Evolutionary conservation across 2,329 filamentous ascomycete genomes (phyloP), one percentile per base, ranked within the genome.

Genomic region (Botrytis tulipae): DNA sequence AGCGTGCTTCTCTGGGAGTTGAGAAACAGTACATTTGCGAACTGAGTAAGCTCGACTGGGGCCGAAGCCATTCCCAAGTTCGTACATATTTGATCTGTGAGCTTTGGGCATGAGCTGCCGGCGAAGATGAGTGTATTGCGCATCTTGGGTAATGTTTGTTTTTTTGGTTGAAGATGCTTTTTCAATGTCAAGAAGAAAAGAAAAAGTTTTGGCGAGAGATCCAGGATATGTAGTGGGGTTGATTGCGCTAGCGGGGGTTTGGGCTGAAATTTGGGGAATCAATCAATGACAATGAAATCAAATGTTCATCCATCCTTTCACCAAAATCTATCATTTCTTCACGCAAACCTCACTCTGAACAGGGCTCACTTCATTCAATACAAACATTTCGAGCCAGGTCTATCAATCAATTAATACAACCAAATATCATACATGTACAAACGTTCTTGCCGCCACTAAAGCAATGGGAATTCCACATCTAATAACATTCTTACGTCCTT

Each of bases 51-150:
- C 84, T 91, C 89, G 78, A 89, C 88, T 75, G 87, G 84, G 76
- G 89, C 90, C 78, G 89, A 86, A 76, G 84, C 83, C 89, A 91
- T 91, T 79, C 89, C 89, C 82, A 92, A 83, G 79, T 90, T 91
- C 82, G 88, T 87, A 82, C 90, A 91, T 86, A 92, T 91, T 79
- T 91, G 88, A 74, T 83, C 84, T 29, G 89, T 89, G 80, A 92
- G 87, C 75, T 84, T 86, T 75, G 89, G 89, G 84, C 89, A 91
- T 71, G 89, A 91, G 75, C 88, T 89, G 84, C 90, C 90, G 79
- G 89, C 86, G 80, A 92, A 92, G 78, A 92, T 89, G 79, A 91
- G 84, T 72, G 89, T 91, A 81, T 90, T 90, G 80, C 89, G 86
- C 89, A 91, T 91, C 54, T 62, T 75, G 68, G 61, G 66, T 29